Base-by-base conservation (phyloP, 139 green algal genomes). In the Chlorella sp. region DNA sequence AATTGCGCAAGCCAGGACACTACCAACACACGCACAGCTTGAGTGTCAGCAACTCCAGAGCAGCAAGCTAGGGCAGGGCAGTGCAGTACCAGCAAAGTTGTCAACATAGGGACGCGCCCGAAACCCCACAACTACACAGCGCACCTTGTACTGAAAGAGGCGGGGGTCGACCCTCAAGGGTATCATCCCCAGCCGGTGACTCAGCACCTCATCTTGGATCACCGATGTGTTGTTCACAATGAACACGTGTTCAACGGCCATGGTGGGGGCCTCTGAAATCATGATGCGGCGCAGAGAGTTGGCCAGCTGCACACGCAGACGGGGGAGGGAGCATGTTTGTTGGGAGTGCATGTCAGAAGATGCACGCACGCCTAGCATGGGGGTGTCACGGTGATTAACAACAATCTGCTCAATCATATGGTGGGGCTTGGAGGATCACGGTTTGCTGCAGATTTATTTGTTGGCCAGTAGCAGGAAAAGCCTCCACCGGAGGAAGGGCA, bases 171-270 rank as follows among this genome's bases (percentile, higher is more conserved):
- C 92, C 12, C 85, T 73, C 0, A 99, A 91, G 0, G 98, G 98
- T 34, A 99, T 92, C 48, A 99, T 90, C 37, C 98, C 98, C 68
- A 99, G 93, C 0, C 98, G 91, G 87, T 99, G 98, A 3, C 96
- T 92, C 30, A 99, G 86, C 83, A 99, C 95, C 91, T 99, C 97
- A 90, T 98, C 96, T 34, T 96, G 92, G 26, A 99, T 97, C 81
- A 99, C 96, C 30, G 93, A 97, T 1, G 98, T 99, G 94, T 99
- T 99, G 96, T 99, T 97, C 30, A 98, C 84, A 30, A 99, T 94
- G 92, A 97, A 99, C 22, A 99, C 97, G 89, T 99, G 97, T 94
- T 99, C 97, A 37, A 99, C 98, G 0, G 98, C 98, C 91, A 99
- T 96, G 0, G 97, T 99, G 12, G 98, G 98, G 36, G 99, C 94